Base-by-base conservation (phyloP, 345 rosid genomes). In the Pugionium cornutum region DNA sequence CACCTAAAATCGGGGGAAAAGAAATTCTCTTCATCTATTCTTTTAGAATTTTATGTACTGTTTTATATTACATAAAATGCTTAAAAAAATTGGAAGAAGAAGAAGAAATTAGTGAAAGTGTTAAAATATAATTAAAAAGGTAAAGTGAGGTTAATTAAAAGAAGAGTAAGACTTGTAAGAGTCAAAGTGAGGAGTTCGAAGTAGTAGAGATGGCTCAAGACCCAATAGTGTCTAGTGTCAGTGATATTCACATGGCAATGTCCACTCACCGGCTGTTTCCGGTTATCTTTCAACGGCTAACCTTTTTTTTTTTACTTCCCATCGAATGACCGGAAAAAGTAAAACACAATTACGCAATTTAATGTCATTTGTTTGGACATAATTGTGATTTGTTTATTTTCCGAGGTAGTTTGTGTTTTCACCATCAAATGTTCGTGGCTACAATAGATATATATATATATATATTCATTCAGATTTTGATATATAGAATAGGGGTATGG, bases 231-330 rank as follows among this genome's bases (percentile, higher is more conserved):
- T 11, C 49, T 65, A 54, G 64, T 71, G 64, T 76, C 87, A 80
- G 86, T 67, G 58, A 58, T 69, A 34, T 34, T 82, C 92, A 86
- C 92, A 81, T 86, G 86, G 76, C 71, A 69, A 68, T 79, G 77
- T 70, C 60, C 66, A 72, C 31, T 42, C 29, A 57, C 70, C 65
- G 78, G 53, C 66, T 58, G 48, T 39, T 45, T 63, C 65, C 53
- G 64, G 64, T 41, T 37, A 31, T 46, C 31, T 36, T 44, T 71
- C 52, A 64, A 71, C 58, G 69, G 64, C 51, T 71, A 46, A 55
- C 40, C 49, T 40, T 72, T 70, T 55, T 62, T 36, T 58, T 65
- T 37, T 7, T 7, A 4, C 53, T 51, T 58, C 66, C 70, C 65
- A 55, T 72, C 25, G 43, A 47, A 49, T 56, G 59, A 57, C 65